Base-by-base conservation (phyloP, 208 protist genomes). In the Wallacemonas sp. region DNA sequence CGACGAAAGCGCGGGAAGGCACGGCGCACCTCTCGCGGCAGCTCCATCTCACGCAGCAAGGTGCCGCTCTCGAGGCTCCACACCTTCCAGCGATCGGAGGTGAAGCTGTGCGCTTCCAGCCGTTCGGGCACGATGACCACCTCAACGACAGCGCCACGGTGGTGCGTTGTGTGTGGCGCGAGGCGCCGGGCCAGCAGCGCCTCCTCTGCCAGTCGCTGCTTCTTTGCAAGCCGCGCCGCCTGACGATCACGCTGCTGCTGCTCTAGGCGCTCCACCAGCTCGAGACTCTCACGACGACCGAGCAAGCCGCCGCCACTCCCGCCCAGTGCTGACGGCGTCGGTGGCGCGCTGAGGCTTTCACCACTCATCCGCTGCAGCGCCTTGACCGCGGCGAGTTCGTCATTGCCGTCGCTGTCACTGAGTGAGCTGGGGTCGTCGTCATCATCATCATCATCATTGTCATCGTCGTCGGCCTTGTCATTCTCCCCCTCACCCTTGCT, bases 101-200 rank as follows among this genome's bases (percentile, higher is more conserved):
- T 85, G 73, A 95, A 87, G 32, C 79, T 91, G 74, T 95, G 81
- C 47, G 92, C 56, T 65, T 80, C 70, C 14, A 24, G 57, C 23
- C 41, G 64, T 19, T 63, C 65, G 8, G 56, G 41, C 57, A 88
- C 29, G 21, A 88, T 54, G 19, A 74, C 49, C 5, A 87, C 54
- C 29, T 62, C 74, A 24, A 86, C 70, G 46, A 89, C 68, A 26
- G 80, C 75, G 21, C 72, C 43, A 30, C 68, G 55, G 72, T 89
- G 81, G 23, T 58, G 52, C 2, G 87, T 78, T 8, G 75, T 75
- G 61, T 57, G 29, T 8, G 74, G 78, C 27, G 65, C 49, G 17
- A 85, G 78, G 9, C 78, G 77, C 17, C 70, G 61, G n/a, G 68
- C 61, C 11, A 47, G 48, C 14, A 74, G 71, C 12, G 56, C 61